Percentiles rank a stretch among this genome's conserved stretches.
Conservation (phyloP, 306 rosid genomes). For the Carpinus fangiana region DNA sequence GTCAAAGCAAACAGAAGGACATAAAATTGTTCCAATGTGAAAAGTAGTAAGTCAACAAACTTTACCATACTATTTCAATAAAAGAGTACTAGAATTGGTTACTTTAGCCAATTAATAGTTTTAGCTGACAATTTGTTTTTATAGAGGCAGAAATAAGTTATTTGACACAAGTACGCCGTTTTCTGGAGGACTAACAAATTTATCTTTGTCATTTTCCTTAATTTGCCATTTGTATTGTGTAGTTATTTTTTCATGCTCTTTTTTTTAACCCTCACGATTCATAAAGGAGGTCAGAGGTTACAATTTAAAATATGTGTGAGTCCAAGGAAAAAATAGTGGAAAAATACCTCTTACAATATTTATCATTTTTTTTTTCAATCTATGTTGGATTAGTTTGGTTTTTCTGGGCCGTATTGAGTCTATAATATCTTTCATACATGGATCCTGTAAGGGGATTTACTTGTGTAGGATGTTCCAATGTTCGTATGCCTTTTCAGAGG, state of each 20-base stretch:
- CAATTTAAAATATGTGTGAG: neutral
- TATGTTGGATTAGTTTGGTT: neutral
- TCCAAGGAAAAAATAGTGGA: neutral
- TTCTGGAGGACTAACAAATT: neutral
- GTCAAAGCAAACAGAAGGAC: too few species aligned
- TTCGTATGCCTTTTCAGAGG: neutral
- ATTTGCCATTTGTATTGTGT: neutral
- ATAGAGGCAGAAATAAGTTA: neutral
- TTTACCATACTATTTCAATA: neutral
- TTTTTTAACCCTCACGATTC: neutral
- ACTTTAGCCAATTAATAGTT: neutral
- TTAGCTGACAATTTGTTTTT: neutral
- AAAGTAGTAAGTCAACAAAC: neutral
- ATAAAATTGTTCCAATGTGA: neutral
- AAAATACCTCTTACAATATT: neutral
- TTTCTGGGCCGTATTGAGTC: neutral
- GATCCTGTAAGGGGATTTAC: neutral
- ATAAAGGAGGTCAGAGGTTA: neutral
- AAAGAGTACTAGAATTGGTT: neutral
- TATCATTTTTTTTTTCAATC: neutral
- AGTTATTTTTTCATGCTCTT: neutral
- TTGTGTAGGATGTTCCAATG: neutral
- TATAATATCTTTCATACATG: neutral
- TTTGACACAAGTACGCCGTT: neutral
- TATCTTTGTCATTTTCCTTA: neutral